Evolutionary conservation across 306 rosid species (phyloP).

Genomic region (Parietaria judaica): DNA sequence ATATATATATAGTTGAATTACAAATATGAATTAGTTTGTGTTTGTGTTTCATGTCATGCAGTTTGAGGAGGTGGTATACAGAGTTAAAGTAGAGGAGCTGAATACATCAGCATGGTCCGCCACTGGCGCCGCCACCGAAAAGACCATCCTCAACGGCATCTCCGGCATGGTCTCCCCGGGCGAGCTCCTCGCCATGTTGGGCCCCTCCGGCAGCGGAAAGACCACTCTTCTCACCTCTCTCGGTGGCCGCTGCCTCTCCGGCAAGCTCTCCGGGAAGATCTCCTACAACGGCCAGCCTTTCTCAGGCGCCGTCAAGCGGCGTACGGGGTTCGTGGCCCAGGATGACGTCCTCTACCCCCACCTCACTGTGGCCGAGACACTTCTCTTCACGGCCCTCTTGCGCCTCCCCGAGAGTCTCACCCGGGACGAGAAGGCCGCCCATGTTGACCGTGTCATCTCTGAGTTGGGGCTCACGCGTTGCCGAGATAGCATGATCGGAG

Average conservation of each 20-base stretch:
- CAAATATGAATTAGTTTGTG: background rate
- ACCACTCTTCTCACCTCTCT: slow-evolving; percentile 93
- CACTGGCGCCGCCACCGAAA: slow-evolving; percentile 35
- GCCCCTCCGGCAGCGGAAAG: slow-evolving; percentile 97
- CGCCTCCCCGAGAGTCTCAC: slow-evolving; percentile 68
- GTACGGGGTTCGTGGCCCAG: slow-evolving; percentile 92
- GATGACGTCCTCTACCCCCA: slow-evolving; percentile 91
- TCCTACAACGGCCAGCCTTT: slow-evolving; percentile 72
- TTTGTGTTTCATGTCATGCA: no score
- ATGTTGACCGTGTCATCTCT: slow-evolving; percentile 66
- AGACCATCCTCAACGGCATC: slow-evolving; percentile 66
- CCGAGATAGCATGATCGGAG: slow-evolving; percentile 93
- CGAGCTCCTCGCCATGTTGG: slow-evolving; percentile 90
- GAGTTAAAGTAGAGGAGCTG: slow-evolving; percentile 63
- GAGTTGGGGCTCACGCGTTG: slow-evolving; percentile 69
- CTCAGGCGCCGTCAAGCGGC: slow-evolving; percentile 64
- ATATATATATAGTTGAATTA: background rate
- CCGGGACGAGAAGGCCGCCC: slow-evolving; percentile 54
- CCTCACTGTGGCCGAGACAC: slow-evolving; percentile 77
- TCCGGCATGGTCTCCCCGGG: slow-evolving; percentile 86
- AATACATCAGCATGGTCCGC: background rate
- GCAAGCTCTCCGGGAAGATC: slow-evolving; percentile 70
- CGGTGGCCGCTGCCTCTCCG: slow-evolving; percentile 80
- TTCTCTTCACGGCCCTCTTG: slow-evolving; percentile 82
- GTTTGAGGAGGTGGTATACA: slow-evolving; percentile 90